These are phyloP conservation scores for Penicillium palitans DNA, from an alignment of 2,329 filamentous ascomycete genomes.

Conservation along the genomic window DNA sequence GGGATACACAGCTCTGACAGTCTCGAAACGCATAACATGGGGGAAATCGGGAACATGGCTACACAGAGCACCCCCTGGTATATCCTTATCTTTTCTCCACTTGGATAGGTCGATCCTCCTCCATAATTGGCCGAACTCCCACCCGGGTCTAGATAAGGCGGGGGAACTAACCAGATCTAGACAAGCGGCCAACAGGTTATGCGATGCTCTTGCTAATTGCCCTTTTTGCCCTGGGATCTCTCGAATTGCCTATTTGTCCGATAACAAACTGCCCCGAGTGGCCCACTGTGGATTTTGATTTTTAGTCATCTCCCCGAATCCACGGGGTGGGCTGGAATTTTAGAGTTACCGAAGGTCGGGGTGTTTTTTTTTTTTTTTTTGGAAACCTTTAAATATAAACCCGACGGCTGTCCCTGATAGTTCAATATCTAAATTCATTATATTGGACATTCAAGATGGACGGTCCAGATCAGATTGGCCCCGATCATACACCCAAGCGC, in stretches of 20 bases:
- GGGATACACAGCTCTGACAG: not conserved
- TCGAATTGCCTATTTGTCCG: not conserved
- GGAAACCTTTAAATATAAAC: not conserved
- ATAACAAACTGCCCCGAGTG: not conserved
- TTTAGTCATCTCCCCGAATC: constrained; percentile 7
- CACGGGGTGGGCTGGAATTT: not conserved
- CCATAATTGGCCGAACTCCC: not conserved
- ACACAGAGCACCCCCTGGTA: too few species aligned
- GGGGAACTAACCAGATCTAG: not conserved
- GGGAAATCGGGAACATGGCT: not conserved
- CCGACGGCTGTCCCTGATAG: not conserved
- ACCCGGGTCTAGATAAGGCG: not conserved
- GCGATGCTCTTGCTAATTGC: constrained; percentile 22
- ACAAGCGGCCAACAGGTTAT: constrained; percentile 3
- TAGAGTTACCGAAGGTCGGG: constrained; percentile 8
- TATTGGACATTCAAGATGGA: constrained; percentile 29
- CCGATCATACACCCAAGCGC: constrained; percentile 39
- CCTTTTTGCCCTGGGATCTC: too few species aligned
- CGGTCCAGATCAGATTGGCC: constrained; percentile 47
- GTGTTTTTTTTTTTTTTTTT: not conserved
- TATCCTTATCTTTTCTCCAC: constrained; percentile 11
- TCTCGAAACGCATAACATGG: not conserved
- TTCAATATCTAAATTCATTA: not conserved
- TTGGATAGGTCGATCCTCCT: not conserved
- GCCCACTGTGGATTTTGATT: not conserved